Evolutionary conservation across 768 basidiomycete genomes (phyloP).

Genomic region (Suillus subaureus): DNA sequence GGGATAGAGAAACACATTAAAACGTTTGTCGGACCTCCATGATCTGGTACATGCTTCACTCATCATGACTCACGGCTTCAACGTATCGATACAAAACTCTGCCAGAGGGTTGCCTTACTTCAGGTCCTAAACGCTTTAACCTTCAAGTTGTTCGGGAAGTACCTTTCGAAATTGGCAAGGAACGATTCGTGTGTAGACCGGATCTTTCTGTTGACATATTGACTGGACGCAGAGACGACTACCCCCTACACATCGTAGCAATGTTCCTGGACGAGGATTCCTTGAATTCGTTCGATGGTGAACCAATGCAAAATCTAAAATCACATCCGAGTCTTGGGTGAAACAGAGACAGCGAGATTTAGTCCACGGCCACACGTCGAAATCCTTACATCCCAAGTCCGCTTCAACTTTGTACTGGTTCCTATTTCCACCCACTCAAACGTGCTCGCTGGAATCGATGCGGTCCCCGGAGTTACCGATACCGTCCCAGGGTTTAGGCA

Average conservation of each 20-base stretch:
- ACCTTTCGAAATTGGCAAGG: conserved; percentile 27
- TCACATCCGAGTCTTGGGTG: conserved; percentile 7
- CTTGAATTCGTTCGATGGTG: not conserved
- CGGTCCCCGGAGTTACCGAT: conserved; percentile 22
- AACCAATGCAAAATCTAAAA: not conserved
- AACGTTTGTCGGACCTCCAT: not conserved
- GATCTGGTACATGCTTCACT: not conserved
- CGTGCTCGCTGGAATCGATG: conserved; percentile 23
- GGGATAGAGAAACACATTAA: not conserved
- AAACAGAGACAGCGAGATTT: conserved; percentile 23
- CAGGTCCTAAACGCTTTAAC: not conserved
- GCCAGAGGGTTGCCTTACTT: not conserved
- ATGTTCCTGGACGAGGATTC: too few relatives aligned
- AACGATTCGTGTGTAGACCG: not conserved
- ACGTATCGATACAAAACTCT: not conserved
- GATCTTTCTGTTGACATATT: not conserved
- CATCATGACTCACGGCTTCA: not conserved
- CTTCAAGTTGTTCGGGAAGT: conserved; percentile 11
- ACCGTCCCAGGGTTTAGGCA: conserved; percentile 28
- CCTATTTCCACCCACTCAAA: conserved; percentile 17
- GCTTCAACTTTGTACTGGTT: too few relatives aligned
- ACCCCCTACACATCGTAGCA: too few relatives aligned
- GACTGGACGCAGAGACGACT: not conserved
- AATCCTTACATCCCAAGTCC: too few relatives aligned
- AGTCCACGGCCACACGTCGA: not conserved